Percentiles rank a stretch among this genome's conserved stretches.
Conservation (phyloP, 768 basidiomycete species). For the Sutorius australiensis region DNA sequence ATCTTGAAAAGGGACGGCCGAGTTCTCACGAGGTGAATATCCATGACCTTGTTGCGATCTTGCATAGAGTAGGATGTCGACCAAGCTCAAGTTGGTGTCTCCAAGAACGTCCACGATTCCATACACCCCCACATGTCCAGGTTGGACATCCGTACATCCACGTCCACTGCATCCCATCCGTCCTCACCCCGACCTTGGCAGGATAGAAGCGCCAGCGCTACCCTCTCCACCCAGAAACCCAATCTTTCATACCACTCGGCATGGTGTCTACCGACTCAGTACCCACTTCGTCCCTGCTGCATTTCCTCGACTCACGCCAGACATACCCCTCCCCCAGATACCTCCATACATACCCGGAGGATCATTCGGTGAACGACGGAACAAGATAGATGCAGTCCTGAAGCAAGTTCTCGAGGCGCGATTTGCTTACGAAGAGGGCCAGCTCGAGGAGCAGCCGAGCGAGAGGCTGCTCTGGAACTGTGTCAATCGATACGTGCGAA, state of each 20-base stretch:
- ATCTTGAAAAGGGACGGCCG: no score
- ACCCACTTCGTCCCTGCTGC: conserved; percentile 31
- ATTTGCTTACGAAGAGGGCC: conserved; percentile 11
- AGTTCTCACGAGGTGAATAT: neutral
- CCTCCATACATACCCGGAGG: conserved; percentile 10
- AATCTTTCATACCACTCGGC: conserved; percentile 17
- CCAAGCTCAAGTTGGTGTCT: neutral
- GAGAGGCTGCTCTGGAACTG: conserved; percentile 59
- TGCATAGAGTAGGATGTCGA: neutral
- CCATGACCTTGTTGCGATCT: neutral
- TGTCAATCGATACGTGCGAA: conserved; percentile 61
- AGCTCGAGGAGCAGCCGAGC: conserved; percentile 14
- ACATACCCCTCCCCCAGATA: conserved; percentile 21
- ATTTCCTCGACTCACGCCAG: conserved; percentile 22
- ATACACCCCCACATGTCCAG: conserved; percentile 13
- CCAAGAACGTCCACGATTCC: conserved; percentile 15
- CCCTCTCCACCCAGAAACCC: conserved; percentile 18
- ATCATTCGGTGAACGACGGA: conserved; percentile 8
- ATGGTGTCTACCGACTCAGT: conserved; percentile 21
- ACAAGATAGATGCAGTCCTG: conserved; percentile 6
- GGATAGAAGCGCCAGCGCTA: conserved; percentile 10
- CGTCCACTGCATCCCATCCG: conserved; percentile 17
- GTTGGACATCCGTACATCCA: conserved; percentile 21
- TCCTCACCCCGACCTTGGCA: conserved; percentile 11
- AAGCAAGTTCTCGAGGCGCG: conserved; percentile 21